Percentiles rank a stretch among this genome's conserved stretches.
Conservation (phyloP, 2,329 filamentous ascomycete genomes). For the Xylaria sp. region DNA sequence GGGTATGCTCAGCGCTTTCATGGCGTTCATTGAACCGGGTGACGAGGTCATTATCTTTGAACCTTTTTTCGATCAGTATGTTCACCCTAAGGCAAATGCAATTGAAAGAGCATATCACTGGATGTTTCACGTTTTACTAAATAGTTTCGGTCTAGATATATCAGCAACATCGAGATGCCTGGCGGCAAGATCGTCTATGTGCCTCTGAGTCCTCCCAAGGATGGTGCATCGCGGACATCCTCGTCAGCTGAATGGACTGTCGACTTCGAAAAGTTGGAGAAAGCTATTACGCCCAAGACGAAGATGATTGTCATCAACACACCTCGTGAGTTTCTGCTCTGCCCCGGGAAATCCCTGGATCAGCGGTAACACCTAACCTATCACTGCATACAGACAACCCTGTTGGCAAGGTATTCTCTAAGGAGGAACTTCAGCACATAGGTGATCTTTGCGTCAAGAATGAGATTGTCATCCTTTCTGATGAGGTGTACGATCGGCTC, state of each 20-base stretch:
- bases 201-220: slow-evolving; percentile 87
- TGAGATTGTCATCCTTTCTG: slow-evolving; percentile 91
- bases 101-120: neutral
- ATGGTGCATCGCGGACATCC: slow-evolving; percentile 81
- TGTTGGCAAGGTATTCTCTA: slow-evolving; percentile 93
- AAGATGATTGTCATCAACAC: slow-evolving; percentile 96
- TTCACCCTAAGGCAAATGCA: slow-evolving; percentile 14
- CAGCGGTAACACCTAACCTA: slow-evolving; percentile 22
- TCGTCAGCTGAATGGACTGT: slow-evolving; percentile 90
- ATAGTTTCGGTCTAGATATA: slow-evolving; percentile 68
- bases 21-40: slow-evolving; percentile 93
- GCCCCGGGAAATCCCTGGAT: slow-evolving; percentile 1
- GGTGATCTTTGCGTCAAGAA: slow-evolving; percentile 91
- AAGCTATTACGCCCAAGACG: slow-evolving; percentile 83
- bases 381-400: slow-evolving; percentile 77
- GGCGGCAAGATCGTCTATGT: slow-evolving; percentile 96
- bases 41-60: slow-evolving; percentile 99
- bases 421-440: slow-evolving; percentile 83
- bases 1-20: slow-evolving; percentile 95
- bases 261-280: slow-evolving; percentile 84
- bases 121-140: slow-evolving; percentile 1
- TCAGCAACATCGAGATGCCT: slow-evolving; percentile 98
- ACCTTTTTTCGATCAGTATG: slow-evolving; percentile 95
- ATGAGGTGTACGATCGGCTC: slow-evolving; percentile 93
- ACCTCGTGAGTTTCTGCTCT: slow-evolving; percentile 58